Evolutionary conservation across 768 basidiomycete species (phyloP).

Genomic region (Russula abietina): DNA sequence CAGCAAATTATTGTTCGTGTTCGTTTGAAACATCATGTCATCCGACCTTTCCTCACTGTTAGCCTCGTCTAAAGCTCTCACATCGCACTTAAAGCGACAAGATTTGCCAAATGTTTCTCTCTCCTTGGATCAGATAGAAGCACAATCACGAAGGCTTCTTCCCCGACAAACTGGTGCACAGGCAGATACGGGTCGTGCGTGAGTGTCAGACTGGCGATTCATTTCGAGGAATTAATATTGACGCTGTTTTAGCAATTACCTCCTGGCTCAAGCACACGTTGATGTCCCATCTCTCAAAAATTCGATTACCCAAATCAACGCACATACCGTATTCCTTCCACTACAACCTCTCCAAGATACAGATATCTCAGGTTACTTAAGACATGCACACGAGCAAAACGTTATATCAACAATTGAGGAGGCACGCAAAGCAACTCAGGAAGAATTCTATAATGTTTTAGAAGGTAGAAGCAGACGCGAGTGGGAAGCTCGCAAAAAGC

Average conservation of each 20-base stretch:
- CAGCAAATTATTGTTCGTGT: neutral
- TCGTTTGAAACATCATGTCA: conserved; percentile 26
- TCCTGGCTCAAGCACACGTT: conserved; percentile 90
- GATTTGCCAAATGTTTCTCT: conserved; percentile 86
- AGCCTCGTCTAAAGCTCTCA: conserved; percentile 65
- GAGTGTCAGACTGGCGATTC: conserved; percentile 27
- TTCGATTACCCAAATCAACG: conserved; percentile 79
- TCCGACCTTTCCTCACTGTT: conserved; percentile 66
- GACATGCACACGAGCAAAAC: conserved; percentile 92
- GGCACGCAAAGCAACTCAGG: conserved; percentile 75
- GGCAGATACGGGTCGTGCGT: conserved; percentile 71
- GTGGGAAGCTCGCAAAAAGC: conserved; percentile 88
- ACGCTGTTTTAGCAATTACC: conserved; percentile 58
- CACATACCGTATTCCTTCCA: conserved; percentile 77
- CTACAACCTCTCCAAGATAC: conserved; percentile 92
- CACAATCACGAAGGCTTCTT: conserved; percentile 80
- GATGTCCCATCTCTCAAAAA: conserved; percentile 83
- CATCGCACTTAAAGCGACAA: conserved; percentile 66
- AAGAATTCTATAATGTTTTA: conserved; percentile 75
- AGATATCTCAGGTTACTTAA: conserved; percentile 87
- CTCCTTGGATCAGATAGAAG: conserved; percentile 92
- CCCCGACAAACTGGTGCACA: conserved; percentile 60
- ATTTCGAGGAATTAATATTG: conserved; percentile 10
- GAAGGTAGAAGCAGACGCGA: conserved; percentile 70
- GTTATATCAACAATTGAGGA: conserved; percentile 93